A percentile compares a stretch with the other conserved stretches of the same genome.
Conservation (phyloP, 768 basidiomycete species). For the Coprinopsis cinerea region DNA sequence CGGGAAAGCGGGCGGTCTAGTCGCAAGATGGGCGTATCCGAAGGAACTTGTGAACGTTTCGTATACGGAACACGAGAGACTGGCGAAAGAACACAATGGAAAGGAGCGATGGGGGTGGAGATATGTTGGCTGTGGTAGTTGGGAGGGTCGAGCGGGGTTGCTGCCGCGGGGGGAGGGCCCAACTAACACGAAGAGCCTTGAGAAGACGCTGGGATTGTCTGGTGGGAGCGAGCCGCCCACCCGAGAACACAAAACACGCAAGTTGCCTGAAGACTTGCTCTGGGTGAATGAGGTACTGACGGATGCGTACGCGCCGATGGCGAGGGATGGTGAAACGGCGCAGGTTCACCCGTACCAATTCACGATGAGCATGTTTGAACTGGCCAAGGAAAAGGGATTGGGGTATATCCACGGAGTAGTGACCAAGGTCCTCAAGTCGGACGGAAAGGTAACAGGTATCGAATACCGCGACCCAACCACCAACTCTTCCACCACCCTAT, state of each 20-base stretch:
- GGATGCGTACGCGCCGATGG: slow-evolving; percentile 56
- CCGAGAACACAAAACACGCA: slow-evolving; percentile 23
- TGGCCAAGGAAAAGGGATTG: slow-evolving; percentile 52
- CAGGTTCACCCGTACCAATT: slow-evolving; percentile 77
- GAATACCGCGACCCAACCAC: slow-evolving; percentile 30
- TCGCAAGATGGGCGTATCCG: slow-evolving; percentile 83
- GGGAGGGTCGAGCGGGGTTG: slow-evolving; percentile 58
- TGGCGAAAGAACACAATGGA: slow-evolving; percentile 68
- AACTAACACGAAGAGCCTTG: slow-evolving; percentile 39
- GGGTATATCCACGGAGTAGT: slow-evolving; percentile 41
- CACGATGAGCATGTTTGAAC: slow-evolving; percentile 63
- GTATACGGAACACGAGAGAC: slow-evolving; percentile 64
- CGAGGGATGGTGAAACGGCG: slow-evolving; percentile 50
- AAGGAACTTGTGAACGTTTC: slow-evolving; percentile 65
- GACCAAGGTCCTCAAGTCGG: slow-evolving; percentile 26
- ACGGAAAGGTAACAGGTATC: slow-evolving; percentile 44
- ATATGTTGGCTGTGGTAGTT: slow-evolving; percentile 63
- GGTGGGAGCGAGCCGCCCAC: slow-evolving; percentile 15
- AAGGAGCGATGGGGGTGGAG: slow-evolving; percentile 79
- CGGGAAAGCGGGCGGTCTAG: slow-evolving; percentile 80
- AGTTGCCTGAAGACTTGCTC: slow-evolving; percentile 43
- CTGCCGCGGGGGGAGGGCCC: slow-evolving; percentile 17
- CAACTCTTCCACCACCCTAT: slow-evolving; percentile 26
- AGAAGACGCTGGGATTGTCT: slow-evolving; percentile 49
- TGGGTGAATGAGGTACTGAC: slow-evolving; percentile 59